phyloP scores from a whole-genome alignment of 352 stramenopile genomes.

The Globisporangium emineosum region DNA sequence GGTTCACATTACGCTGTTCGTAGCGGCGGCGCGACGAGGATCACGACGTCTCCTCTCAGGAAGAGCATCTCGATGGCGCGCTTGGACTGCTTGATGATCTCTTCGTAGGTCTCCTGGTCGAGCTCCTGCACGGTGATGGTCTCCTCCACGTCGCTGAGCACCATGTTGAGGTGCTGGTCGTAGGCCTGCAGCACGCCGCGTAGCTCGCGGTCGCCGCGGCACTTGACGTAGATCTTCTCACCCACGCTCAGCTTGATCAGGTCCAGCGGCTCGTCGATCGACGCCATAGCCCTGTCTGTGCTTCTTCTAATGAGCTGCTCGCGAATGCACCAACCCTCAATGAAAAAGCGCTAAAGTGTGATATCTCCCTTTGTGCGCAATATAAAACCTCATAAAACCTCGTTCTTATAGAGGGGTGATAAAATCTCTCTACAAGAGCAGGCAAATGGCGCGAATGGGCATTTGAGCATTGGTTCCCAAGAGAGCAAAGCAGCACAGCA shows the following conservation, averaged over 20 bases:
- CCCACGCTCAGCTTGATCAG: conserved; percentile 98
- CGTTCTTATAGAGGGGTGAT: conserved; percentile 17
- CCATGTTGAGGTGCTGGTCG: conserved; percentile 99
- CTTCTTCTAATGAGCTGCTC: not conserved
- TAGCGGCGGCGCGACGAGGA: conserved; percentile 96
- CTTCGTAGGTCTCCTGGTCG: conserved; percentile 97
- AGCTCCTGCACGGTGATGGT: conserved; percentile 96
- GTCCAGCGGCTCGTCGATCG: conserved; percentile 96
- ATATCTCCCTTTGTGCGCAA: not conserved
- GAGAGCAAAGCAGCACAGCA: not conserved
- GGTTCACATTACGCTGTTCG: conserved; percentile 68
- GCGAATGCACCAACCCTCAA: not conserved
- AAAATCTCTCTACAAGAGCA: conserved; percentile 17
- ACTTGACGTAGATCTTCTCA: conserved; percentile 99
- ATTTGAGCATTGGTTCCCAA: conserved; percentile 18
- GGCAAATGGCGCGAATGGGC: conserved; percentile 3
- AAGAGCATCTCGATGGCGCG: conserved; percentile 98
- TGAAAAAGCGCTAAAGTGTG: not conserved
- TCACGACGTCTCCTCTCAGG: conserved; percentile 97
- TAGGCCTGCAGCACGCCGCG: conserved; percentile 97
- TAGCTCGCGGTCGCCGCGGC: conserved; percentile 95
- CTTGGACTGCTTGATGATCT: conserved; percentile 95
- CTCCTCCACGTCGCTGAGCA: conserved; percentile 98
- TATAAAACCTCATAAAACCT: conserved; percentile 16
- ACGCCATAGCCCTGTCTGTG: conserved; percentile 45